Evolutionary conservation across 2,329 filamentous ascomycete genomes (phyloP).

Genomic region (Colletotrichum liaoningense): DNA sequence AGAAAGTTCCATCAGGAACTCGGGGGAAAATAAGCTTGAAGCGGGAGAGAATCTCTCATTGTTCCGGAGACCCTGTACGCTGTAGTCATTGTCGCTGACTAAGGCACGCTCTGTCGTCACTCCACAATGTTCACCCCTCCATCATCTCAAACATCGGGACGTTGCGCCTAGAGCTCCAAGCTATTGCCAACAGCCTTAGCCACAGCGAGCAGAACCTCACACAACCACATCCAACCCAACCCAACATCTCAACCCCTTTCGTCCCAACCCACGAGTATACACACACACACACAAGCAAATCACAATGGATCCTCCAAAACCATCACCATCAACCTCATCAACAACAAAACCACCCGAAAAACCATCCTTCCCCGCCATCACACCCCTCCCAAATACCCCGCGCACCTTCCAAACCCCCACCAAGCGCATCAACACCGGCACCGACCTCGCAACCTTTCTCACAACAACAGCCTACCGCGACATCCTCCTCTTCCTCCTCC

Average conservation of each 20-base stretch:
- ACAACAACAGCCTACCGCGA: constrained; percentile 86
- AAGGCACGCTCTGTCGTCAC: constrained; percentile 5
- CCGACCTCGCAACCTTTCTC: constrained; percentile 85
- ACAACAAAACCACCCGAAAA: neutral
- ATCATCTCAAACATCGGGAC: neutral
- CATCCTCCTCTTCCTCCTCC: constrained; percentile 87
- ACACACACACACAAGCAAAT: neutral
- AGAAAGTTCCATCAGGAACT: neutral
- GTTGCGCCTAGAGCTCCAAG: neutral
- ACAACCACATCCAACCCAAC: neutral
- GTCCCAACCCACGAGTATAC: neutral
- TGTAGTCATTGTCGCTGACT: neutral
- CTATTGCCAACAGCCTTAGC: neutral
- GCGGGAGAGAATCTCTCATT: neutral
- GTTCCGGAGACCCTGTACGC: neutral
- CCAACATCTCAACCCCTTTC: neutral
- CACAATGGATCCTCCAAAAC: constrained; percentile 19
- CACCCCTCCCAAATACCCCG: constrained; percentile 59
- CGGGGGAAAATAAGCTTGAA: neutral
- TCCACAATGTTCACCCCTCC: neutral
- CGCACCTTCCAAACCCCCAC: constrained; percentile 74
- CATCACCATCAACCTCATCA: neutral
- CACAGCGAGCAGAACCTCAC: neutral
- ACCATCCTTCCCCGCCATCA: constrained; percentile 45
- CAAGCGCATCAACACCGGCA: constrained; percentile 87